Conservation (phyloP, 1,139 yeast genomes). For the Taiozyma onychis region DNA sequence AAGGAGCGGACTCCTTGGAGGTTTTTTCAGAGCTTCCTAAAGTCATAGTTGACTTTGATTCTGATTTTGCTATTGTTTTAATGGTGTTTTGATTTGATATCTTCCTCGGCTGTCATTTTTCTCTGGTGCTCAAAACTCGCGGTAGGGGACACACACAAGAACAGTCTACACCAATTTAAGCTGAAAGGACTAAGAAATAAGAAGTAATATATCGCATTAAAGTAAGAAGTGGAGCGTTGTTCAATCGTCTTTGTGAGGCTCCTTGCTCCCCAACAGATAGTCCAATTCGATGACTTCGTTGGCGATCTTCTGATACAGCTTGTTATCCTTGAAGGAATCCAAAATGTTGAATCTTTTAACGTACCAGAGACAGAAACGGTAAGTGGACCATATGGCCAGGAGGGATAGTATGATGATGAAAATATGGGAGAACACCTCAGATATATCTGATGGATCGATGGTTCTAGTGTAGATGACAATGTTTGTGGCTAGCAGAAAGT, state of each 20-base stretch:
- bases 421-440: conserved; percentile 16
- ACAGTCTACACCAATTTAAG: no score
- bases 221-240: background rate
- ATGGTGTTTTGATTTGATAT: background rate
- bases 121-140: background rate
- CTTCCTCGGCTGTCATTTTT: background rate
- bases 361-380: conserved; percentile 17
- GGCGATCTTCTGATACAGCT: conserved; percentile 18
- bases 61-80: background rate
- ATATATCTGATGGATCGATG: conserved; percentile 17
- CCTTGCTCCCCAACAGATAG: conserved; percentile 8
- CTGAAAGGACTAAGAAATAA: background rate
- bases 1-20: background rate
- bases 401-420: conserved; percentile 13
- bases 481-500: conserved; percentile 29
- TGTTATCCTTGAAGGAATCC: conserved; percentile 12
- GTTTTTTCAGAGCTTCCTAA: background rate
- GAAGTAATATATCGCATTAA: background rate
- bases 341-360: conserved; percentile 17
- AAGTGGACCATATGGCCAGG: conserved; percentile 17
- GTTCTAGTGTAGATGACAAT: conserved; percentile 29
- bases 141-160: background rate
- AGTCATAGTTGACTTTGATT: background rate
- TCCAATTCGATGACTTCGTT: conserved; percentile 21
- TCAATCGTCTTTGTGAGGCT: background rate